Conservation (phyloP, 257 asterid genomes). For the Primulina huaijiensis region DNA sequence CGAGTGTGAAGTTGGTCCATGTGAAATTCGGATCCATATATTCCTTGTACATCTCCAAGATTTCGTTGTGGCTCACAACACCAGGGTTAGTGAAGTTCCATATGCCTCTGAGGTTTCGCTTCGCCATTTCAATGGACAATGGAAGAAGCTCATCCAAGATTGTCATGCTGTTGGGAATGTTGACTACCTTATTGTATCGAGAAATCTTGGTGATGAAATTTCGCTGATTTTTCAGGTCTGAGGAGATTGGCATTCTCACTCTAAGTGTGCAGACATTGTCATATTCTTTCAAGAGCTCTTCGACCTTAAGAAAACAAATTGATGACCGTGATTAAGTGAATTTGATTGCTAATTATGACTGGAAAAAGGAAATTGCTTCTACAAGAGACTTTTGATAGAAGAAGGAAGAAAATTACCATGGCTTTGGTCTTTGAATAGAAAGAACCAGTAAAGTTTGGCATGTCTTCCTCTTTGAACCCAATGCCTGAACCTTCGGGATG, state of each 20-base stretch:
- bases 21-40: conserved; percentile 25
- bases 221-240: conserved; percentile 15
- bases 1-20: conserved; percentile 30
- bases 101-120: conserved; percentile 33
- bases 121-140: conserved; percentile 36
- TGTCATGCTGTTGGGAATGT: conserved; percentile 33
- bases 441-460: conserved; percentile 4
- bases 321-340: background rate
- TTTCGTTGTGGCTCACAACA: conserved; percentile 33
- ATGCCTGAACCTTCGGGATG: conserved; percentile 15
- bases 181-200: conserved; percentile 21
- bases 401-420: background rate
- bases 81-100: conserved; percentile 37
- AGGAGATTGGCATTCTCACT: conserved; percentile 25
- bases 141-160: conserved; percentile 33
- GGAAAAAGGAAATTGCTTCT: background rate
- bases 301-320: conserved; percentile 12
- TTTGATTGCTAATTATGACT: background rate
- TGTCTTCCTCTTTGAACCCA: conserved; percentile 20
- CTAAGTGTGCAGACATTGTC: conserved; percentile 24
- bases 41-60: conserved; percentile 31
- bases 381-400: background rate
- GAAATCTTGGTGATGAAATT: conserved; percentile 25
- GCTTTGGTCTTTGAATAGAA: conserved; percentile 22
- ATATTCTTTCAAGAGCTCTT: conserved; percentile 22